A percentile compares a stretch with the other conserved stretches of the same genome.
Conservation (phyloP, 1,139 yeast genomes). For the Sugiyamaella xylanicola region DNA sequence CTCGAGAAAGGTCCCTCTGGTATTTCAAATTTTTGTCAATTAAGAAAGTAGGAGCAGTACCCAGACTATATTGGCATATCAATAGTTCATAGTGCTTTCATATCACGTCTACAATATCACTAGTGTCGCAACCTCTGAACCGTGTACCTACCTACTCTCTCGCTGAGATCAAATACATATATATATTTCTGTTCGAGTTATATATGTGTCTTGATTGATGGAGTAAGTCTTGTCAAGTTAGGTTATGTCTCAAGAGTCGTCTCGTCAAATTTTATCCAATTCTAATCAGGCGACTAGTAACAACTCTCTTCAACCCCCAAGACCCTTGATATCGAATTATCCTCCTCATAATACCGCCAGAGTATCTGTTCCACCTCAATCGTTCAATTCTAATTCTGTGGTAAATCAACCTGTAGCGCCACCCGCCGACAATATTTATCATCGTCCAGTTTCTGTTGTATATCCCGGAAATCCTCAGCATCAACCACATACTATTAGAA, state of each 20-base stretch:
- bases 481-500: constrained; percentile 5
- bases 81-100: too few relatives aligned
- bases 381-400: background rate
- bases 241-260: constrained; percentile 25
- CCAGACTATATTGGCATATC: too few relatives aligned
- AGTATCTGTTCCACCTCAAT: background rate
- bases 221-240: constrained; percentile 5
- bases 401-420: constrained; percentile 11
- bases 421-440: constrained; percentile 15
- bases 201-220: constrained; percentile 13
- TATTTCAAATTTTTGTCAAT: background rate
- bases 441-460: constrained; percentile 8
- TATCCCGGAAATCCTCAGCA: background rate
- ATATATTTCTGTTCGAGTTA: constrained; percentile 3
- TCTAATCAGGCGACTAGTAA: constrained; percentile 13
- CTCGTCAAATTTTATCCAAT: constrained; percentile 18
- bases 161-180: constrained; percentile 2
- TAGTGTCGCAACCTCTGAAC: too few relatives aligned
- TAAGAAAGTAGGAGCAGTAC: too few relatives aligned
- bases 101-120: background rate
- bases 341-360: background rate
- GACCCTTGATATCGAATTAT: background rate
- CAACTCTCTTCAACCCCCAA: background rate
- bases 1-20: background rate
- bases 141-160: background rate